Evolutionary conservation across 2,329 filamentous ascomycete species (phyloP).

Genomic region (Rhynchosporium agropyri): DNA sequence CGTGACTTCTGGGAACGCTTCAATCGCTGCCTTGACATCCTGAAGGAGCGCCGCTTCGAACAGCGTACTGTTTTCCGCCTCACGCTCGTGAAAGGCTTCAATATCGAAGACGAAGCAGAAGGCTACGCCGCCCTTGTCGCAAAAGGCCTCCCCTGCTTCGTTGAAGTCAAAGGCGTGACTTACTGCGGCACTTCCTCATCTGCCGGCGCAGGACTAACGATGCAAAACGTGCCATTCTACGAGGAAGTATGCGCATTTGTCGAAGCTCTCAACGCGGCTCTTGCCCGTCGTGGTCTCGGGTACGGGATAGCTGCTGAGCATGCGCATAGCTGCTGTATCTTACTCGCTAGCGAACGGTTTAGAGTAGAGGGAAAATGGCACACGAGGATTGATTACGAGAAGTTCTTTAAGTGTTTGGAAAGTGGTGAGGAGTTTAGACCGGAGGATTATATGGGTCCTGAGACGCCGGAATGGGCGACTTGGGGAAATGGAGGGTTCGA

Average conservation of each 20-base stretch:
- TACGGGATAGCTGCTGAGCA: slow-evolving; percentile 97
- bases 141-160: slow-evolving; percentile 83
- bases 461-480: slow-evolving; percentile 90
- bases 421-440: slow-evolving; percentile 70
- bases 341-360: slow-evolving; percentile 84
- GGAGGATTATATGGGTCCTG: slow-evolving; percentile 84
- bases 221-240: slow-evolving; percentile 97
- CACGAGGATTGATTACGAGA: slow-evolving; percentile 86
- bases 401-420: slow-evolving; percentile 84
- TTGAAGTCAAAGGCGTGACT: slow-evolving; percentile 95
- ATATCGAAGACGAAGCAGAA: slow-evolving; percentile 88
- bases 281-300: slow-evolving; percentile 69
- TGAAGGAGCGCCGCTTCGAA: slow-evolving; percentile 78
- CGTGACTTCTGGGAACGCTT: slow-evolving; percentile 98
- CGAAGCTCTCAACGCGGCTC: slow-evolving; percentile 68
- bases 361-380: slow-evolving; percentile 79
- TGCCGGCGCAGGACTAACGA: slow-evolving; percentile 83
- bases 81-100: slow-evolving; percentile 97
- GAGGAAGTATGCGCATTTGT: slow-evolving; percentile 87
- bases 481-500: slow-evolving; percentile 97
- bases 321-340: slow-evolving; percentile 88
- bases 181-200: slow-evolving; percentile 92
- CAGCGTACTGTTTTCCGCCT: slow-evolving; percentile 94
- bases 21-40: slow-evolving; percentile 84
- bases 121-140: slow-evolving; percentile 91